These are phyloP conservation scores for Halophytophthora batemanensis DNA, from an alignment of 352 stramenopile genomes.

Conservation along the genomic window DNA sequence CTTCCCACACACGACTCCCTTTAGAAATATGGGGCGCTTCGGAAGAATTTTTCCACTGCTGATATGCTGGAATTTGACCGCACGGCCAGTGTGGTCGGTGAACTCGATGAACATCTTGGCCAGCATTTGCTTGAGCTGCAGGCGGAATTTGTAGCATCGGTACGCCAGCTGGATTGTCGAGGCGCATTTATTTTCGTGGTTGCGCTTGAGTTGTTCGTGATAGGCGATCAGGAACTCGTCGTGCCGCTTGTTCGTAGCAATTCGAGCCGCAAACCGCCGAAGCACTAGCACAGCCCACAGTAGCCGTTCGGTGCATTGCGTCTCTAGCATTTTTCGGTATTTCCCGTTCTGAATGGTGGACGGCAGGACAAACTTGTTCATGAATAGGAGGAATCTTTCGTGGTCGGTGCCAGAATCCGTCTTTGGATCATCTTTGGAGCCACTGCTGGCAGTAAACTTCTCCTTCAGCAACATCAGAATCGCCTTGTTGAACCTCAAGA, in stretches of 20 bases:
- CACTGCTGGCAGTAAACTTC: constrained; percentile 32
- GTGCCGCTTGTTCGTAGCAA: constrained; percentile 38
- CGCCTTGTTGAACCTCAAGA: constrained; percentile 56
- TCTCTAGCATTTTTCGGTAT: constrained; percentile 47
- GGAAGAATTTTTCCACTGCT: constrained; percentile 28
- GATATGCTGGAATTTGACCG: constrained; percentile 44
- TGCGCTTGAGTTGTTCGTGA: constrained; percentile 23
- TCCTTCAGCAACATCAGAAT: constrained; percentile 60
- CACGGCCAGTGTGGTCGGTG: constrained; percentile 40
- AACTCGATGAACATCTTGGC: constrained; percentile 63
- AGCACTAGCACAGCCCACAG: constrained; percentile 47
- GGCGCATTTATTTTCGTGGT: constrained; percentile 27
- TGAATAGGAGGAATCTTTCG: constrained; percentile 49
- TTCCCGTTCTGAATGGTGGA: constrained; percentile 57
- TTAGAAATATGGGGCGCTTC: constrained; percentile 51
- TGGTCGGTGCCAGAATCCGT: constrained; percentile 19
- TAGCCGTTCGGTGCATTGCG: constrained; percentile 31
- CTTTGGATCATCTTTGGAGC: constrained; percentile 2
- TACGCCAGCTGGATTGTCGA: constrained; percentile 43
- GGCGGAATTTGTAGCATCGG: constrained; percentile 43
- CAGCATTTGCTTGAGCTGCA: constrained; percentile 39
- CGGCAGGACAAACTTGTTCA: constrained; percentile 62
- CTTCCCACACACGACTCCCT: constrained; percentile 41
- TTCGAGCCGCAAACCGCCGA: constrained; percentile 37
- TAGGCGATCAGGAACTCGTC: constrained; percentile 45